Evolutionary conservation across 129 eudicot species (phyloP).

Genomic region (Flaveria robusta): DNA sequence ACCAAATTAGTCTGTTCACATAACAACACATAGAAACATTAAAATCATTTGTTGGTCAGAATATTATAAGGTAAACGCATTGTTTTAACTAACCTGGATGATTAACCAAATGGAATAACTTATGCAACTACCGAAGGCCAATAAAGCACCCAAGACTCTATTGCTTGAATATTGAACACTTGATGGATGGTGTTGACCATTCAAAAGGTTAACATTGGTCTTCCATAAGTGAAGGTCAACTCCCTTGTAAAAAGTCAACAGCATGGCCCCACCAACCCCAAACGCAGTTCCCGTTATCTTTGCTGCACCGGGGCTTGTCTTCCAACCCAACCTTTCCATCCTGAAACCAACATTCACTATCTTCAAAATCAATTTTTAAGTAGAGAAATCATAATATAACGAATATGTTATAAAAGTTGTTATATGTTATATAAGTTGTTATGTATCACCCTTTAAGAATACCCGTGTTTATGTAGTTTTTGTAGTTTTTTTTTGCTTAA

Average conservation of each 20-base stretch:
- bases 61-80: no score
- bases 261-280: constrained; percentile 64
- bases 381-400: not conserved
- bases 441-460: no score
- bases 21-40: not conserved
- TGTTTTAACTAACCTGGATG: constrained; percentile 28
- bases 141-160: constrained; percentile 32
- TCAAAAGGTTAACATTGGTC: constrained; percentile 49
- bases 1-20: constrained; percentile 46
- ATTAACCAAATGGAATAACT: constrained; percentile 42
- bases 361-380: no score
- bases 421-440: no score
- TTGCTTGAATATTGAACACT: constrained; percentile 21
- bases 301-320: constrained; percentile 47
- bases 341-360: constrained; percentile 19
- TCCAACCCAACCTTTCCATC: constrained; percentile 55
- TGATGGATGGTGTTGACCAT: constrained; percentile 29
- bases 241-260: constrained; percentile 59
- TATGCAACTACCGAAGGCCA: constrained; percentile 35
- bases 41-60: not conserved
- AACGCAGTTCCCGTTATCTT: constrained; percentile 46
- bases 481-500: no score
- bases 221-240: constrained; percentile 44
- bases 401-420: no score
- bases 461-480: no score